Evolutionary conservation across 306 rosid genomes (phyloP), one percentile per base, ranked within the genome.

Genomic region (Dicorynia guianensis): DNA sequence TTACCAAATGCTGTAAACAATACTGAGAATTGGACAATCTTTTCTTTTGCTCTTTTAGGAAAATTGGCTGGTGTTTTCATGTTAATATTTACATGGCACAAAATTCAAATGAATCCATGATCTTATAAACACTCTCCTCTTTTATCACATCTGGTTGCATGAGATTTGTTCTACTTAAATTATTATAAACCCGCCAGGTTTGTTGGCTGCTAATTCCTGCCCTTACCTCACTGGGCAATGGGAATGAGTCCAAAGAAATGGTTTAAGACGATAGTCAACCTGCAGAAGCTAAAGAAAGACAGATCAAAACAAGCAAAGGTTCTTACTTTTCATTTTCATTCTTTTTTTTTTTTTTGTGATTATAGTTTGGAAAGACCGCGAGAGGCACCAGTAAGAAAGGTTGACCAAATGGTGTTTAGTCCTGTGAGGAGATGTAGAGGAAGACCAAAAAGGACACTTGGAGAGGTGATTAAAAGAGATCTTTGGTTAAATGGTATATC

Each of bases 211-310:
- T 44, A 50, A 55, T 68, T 65, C 40, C 36, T 30, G n/a, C 15
- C 66, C 52, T 58, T 20, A 38, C 30, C 75, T 69, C 54, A 50
- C 59, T 71, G 36, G 39, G 54, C 58, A 69, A 67, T 17, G 50
- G 63, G 55, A 80, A 89, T 92, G 97, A 82, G 90, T 78, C 76
- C 86, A 36, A 85, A 71, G 70, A 72, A 78, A 73, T 86, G 95
- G 74, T 87, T 86, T 35, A 80, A 69, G 83, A 72, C 75, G 58
- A 76, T 89, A 76, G 14, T 89, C 61, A 79, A 79, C 48, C 79
- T 35, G 72, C 87, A 81, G 83, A 88, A 82, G 77, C 62, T 43
- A 3, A 92, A 89, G 82, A 71, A 70, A 61, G 78, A 78, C 25
- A 85, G 69, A 69, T 77, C 90, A 77, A 83, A 81, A 76, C 63